Conservation (phyloP, 139 green algal genomes). For the Chlorella sp. region DNA sequence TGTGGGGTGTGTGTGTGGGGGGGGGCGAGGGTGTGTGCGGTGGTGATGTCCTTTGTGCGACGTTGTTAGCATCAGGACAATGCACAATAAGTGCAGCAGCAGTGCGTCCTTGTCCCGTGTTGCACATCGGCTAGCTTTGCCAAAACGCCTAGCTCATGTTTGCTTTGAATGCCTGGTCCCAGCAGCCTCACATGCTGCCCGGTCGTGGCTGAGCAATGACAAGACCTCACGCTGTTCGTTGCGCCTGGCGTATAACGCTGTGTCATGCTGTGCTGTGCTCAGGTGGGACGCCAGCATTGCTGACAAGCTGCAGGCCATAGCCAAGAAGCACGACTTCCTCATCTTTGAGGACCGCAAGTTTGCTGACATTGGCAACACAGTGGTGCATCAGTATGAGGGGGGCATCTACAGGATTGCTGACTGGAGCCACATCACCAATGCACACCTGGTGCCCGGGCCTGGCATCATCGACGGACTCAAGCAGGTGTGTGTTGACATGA, state of each 20-base stretch:
- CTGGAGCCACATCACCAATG: conserved; percentile 97
- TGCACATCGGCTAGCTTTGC: no score
- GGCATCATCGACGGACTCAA: conserved; percentile 97
- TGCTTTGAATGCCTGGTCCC: neutral
- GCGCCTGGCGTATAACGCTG: conserved; percentile 98
- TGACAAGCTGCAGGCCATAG: conserved; percentile 49
- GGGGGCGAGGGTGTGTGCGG: neutral
- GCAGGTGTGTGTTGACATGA: conserved; percentile 63
- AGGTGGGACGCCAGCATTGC: conserved; percentile 42
- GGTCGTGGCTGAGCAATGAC: conserved; percentile 75
- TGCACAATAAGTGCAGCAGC: no score
- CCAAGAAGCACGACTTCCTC: conserved; percentile 94
- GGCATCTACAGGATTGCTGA: conserved; percentile 70
- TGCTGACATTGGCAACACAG: conserved; percentile 99
- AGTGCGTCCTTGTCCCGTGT: no score
- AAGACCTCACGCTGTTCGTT: conserved; percentile 92
- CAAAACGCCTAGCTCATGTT: neutral
- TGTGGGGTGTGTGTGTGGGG: no score
- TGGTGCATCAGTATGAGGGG: conserved; percentile 62
- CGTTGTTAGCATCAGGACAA: no score
- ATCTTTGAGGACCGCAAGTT: conserved; percentile 99
- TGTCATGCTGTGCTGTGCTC: no score
- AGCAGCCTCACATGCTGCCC: neutral
- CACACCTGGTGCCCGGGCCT: conserved; percentile 90
- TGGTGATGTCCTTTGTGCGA: no score